Base-by-base conservation (phyloP, 73 alveolate genomes). In the Paramecium biaurelia region DNA sequence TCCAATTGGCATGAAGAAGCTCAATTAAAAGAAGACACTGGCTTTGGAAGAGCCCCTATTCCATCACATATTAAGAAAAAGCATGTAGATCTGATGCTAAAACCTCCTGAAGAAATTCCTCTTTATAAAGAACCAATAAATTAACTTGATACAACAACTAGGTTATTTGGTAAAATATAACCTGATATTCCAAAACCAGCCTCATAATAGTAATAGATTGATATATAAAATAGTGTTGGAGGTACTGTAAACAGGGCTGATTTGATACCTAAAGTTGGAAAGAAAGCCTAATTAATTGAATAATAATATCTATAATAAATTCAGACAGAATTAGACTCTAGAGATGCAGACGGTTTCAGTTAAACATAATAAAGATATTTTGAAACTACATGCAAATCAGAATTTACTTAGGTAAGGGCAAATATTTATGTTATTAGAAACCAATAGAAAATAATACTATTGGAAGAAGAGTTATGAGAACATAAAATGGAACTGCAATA, bases 1-100 rank as follows among this genome's bases (percentile, higher is more conserved):
- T 97, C 97, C 53, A 97, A 97, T 86, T 97, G 99, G 99, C 95
- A 97, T 85, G 99, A 97, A 85, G 99, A 97, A 76, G 93, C 94
- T 79, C 89, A 96, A 42, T 92, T 97, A 49, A 95, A 96, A 87
- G 98, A 95, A 28, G 95, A 92, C 92, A 97, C 99, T 49, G 98
- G 98, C 18, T 96, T 85, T 82, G 99, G 99, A 58, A 93, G 97
- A 92, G 70, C 90, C 0, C 76, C 90, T 24, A 57, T 47, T 43
- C 90, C 90, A 4, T 24, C 21, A 2, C 90, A 79, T 45, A 30
- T 79, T 2, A 41, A 41, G 28, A 79, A 79, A 34, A 79, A 79
- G 49, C 90, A 79, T 79, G 20, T n/a, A 47, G 90, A 79, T 79
- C 18, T 79, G 37, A 23, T 79, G 45, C 23, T 43, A 24, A 79